A percentile compares a stretch with the other conserved stretches of the same genome.
Evolutionary conservation across 495 filamentous ascomycete genomes (phyloP).

Genomic region (Penicillium goetzii): DNA sequence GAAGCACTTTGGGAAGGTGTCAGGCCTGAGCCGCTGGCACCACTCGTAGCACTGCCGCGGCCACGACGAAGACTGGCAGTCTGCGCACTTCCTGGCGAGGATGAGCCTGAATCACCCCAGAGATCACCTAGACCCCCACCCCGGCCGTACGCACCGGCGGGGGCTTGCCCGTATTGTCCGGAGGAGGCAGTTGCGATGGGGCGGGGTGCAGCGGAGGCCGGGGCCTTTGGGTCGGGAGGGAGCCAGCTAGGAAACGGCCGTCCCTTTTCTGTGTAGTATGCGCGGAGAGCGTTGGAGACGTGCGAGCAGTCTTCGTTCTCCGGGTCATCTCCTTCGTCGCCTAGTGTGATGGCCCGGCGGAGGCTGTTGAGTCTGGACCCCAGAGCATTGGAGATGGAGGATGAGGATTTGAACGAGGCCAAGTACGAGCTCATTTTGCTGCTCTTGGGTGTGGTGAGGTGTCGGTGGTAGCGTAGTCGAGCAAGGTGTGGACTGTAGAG

Average conservation of each 20-base stretch:
- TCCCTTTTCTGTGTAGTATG: slow-evolving; percentile 90
- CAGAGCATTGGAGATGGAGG: slow-evolving; percentile 73
- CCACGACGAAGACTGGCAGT: slow-evolving; percentile 59
- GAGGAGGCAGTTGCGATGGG: slow-evolving; percentile 56
- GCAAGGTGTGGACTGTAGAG: slow-evolving; percentile 14
- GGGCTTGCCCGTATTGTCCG: slow-evolving; percentile 47
- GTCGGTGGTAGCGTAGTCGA: background rate
- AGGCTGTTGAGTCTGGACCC: slow-evolving; percentile 80
- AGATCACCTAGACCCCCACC: slow-evolving; percentile 71
- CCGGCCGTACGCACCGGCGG: slow-evolving; percentile 38
- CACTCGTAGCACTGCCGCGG: slow-evolving; percentile 28
- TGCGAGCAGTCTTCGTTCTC: slow-evolving; percentile 95
- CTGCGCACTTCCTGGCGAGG: slow-evolving; percentile 50
- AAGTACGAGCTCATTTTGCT: slow-evolving; percentile 78
- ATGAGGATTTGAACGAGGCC: slow-evolving; percentile 62
- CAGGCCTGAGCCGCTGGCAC: slow-evolving; percentile 26
- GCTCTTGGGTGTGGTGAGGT: slow-evolving; percentile 7
- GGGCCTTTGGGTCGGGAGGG: slow-evolving; percentile 79
- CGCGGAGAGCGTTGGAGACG: slow-evolving; percentile 91
- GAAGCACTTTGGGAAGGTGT: slow-evolving; percentile 28
- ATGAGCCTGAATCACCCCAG: slow-evolving; percentile 70
- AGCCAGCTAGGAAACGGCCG: slow-evolving; percentile 86
- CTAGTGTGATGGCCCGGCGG: slow-evolving; percentile 76
- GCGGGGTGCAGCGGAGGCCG: slow-evolving; percentile 57
- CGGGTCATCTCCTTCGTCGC: slow-evolving; percentile 72